phyloP scores from a whole-genome alignment of 108 stramenopile species.

The Chaetoceros muelleri region DNA sequence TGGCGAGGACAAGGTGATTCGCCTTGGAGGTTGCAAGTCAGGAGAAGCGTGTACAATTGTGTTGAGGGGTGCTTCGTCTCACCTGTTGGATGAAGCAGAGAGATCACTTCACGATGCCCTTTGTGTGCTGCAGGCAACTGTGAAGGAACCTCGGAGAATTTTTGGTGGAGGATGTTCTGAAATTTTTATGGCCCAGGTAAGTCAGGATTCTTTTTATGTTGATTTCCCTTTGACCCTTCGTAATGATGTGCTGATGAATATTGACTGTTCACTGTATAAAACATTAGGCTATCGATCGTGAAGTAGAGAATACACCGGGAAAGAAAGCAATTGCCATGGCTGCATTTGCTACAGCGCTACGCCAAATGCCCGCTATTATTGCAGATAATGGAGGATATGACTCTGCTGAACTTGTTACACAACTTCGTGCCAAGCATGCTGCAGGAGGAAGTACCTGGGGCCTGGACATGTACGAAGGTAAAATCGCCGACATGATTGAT shows the following conservation, averaged over 20 bases:
- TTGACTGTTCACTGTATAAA: no score
- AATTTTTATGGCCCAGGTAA: constrained; percentile 67
- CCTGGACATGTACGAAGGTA: constrained; percentile 92
- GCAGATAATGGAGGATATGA: constrained; percentile 99
- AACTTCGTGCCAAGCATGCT: constrained; percentile 89
- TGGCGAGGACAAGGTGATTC: constrained; percentile 96
- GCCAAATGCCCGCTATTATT: constrained; percentile 93
- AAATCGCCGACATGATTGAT: constrained; percentile 88
- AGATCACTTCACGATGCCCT: constrained; percentile 96
- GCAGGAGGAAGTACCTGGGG: constrained; percentile 76
- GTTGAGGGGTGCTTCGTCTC: constrained; percentile 91
- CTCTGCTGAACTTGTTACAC: constrained; percentile 92
- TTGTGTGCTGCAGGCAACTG: constrained; percentile 89
- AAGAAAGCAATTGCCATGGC: constrained; percentile 98
- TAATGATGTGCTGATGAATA: constrained; percentile 35
- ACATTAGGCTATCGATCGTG: constrained; percentile 70
- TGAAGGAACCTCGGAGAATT: constrained; percentile 90
- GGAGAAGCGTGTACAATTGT: constrained; percentile 97
- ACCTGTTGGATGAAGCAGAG: constrained; percentile 96
- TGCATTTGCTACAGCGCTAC: constrained; percentile 90
- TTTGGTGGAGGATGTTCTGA: constrained; percentile 98
- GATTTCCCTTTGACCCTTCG: background rate
- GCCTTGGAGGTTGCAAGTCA: constrained; percentile 88
- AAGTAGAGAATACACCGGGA: constrained; percentile 83
- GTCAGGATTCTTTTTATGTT: background rate